Conservation (phyloP, 2,329 filamentous ascomycete genomes). For the Penicillium sclerotiorum region DNA sequence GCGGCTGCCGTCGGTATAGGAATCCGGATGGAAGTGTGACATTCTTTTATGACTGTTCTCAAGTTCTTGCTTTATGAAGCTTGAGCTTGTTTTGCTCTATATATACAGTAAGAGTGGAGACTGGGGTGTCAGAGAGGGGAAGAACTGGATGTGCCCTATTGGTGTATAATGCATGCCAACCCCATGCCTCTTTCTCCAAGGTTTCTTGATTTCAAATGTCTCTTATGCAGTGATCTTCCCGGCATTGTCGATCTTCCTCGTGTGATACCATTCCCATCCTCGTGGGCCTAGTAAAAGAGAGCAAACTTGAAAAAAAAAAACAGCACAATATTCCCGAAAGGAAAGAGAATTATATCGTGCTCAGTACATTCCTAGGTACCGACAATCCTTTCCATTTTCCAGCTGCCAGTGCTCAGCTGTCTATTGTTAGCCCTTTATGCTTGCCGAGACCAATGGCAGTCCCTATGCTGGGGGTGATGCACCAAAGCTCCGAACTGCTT, state of each 20-base stretch:
- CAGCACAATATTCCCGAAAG: not conserved
- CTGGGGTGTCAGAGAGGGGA: constrained; percentile 1
- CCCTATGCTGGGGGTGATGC: constrained; percentile 28
- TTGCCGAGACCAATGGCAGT: constrained; percentile 28
- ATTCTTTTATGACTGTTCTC: constrained; percentile 12
- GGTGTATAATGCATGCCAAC: constrained; percentile 6
- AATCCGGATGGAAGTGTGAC: constrained; percentile 34
- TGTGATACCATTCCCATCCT: not conserved
- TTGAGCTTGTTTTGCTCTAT: constrained; percentile 24
- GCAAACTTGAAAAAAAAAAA: not conserved
- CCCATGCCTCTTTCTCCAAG: constrained; percentile 4
- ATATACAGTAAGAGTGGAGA: constrained; percentile 13
- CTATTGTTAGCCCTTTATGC: constrained; percentile 23
- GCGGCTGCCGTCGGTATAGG: constrained; percentile 34
- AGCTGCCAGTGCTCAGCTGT: no score
- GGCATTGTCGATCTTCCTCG: constrained; percentile 6
- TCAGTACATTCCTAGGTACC: no score
- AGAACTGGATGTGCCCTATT: constrained; percentile 11
- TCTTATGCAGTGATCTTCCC: constrained; percentile 5
- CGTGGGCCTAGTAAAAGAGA: not conserved
- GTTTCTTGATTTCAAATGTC: not conserved
- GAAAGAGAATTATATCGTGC: no score
- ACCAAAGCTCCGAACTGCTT: constrained; percentile 42
- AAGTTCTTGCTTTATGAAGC: constrained; percentile 16
- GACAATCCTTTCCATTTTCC: not conserved